These are phyloP conservation scores for Leccinum aurantiacum DNA, from an alignment of 768 basidiomycete genomes.

Conservation along the genomic window DNA sequence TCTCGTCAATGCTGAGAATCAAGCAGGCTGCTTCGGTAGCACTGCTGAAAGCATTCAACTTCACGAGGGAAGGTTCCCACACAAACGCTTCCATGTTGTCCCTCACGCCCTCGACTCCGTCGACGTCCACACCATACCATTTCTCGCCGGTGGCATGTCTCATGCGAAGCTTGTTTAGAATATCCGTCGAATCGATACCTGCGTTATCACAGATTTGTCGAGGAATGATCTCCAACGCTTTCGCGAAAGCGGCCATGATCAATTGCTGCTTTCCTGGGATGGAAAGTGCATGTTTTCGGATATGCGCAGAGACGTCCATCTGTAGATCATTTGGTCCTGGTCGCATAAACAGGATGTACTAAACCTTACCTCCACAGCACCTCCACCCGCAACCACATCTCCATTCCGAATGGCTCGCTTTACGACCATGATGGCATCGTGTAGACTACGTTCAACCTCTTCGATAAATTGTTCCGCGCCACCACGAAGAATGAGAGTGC, in stretches of 20 bases:
- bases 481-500: slow-evolving; percentile 90
- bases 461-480: slow-evolving; percentile 99
- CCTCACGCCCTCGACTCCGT: slow-evolving; percentile 81
- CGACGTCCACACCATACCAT: slow-evolving; percentile 96
- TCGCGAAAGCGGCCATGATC: slow-evolving; percentile 93
- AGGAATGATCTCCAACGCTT: slow-evolving; percentile 96
- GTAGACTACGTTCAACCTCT: slow-evolving; percentile 95
- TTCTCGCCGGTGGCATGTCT: slow-evolving; percentile 84
- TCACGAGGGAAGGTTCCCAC: slow-evolving; percentile 97
- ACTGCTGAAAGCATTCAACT: slow-evolving; percentile 92
- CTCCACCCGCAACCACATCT: slow-evolving; percentile 96
- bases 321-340: slow-evolving; percentile 33
- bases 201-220: slow-evolving; percentile 99
- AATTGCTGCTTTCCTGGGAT: slow-evolving; percentile 96
- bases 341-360: not conserved
- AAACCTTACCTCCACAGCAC: slow-evolving; percentile 82
- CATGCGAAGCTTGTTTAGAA: slow-evolving; percentile 97
- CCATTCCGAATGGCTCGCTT: slow-evolving; percentile 95
- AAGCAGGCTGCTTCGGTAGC: slow-evolving; percentile 96
- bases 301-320: slow-evolving; percentile 97
- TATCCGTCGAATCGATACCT: slow-evolving; percentile 94
- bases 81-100: slow-evolving; percentile 98
- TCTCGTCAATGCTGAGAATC: slow-evolving; percentile 87
- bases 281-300: slow-evolving; percentile 85
- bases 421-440: slow-evolving; percentile 99